phyloP scores from a whole-genome alignment of 108 stramenopile species.

The Stephanodiscus triporus region DNA sequence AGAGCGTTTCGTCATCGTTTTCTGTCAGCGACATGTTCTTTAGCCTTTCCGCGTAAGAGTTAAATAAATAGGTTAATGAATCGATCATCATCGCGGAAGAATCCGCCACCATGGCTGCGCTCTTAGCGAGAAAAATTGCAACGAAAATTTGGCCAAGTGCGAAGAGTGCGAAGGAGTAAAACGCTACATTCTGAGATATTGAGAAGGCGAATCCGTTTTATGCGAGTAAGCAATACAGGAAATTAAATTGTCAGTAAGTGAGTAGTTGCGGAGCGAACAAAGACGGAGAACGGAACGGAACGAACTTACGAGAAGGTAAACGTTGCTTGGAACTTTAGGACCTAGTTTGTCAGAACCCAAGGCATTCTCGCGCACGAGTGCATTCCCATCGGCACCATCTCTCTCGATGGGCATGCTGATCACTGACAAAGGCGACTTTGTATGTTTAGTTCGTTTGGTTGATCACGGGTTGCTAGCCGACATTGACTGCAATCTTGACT shows the following conservation, averaged over 20 bases:
- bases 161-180: slow-evolving; percentile 46
- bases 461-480: no score
- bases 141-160: slow-evolving; percentile 45
- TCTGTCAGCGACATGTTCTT: slow-evolving; percentile 46
- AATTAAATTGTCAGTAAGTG: not conserved
- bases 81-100: slow-evolving; percentile 72
- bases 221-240: not conserved
- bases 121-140: slow-evolving; percentile 26
- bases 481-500: no score
- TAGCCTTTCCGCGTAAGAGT: slow-evolving; percentile 63
- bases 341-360: not conserved
- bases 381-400: no score
- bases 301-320: slow-evolving; percentile 4
- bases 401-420: no score
- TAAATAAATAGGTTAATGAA: slow-evolving; percentile 71
- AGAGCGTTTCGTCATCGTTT: slow-evolving; percentile 19
- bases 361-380: not conserved
- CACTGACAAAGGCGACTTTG: no score
- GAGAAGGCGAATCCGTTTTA: no score
- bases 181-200: slow-evolving; percentile 40
- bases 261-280: not conserved
- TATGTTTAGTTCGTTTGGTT: no score
- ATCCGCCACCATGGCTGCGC: slow-evolving; percentile 49
- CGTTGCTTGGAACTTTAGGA: not conserved
- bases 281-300: not conserved